These are phyloP conservation scores for Ogataea henricii DNA, from an alignment of 805 yeast species.

Conservation along the genomic window DNA sequence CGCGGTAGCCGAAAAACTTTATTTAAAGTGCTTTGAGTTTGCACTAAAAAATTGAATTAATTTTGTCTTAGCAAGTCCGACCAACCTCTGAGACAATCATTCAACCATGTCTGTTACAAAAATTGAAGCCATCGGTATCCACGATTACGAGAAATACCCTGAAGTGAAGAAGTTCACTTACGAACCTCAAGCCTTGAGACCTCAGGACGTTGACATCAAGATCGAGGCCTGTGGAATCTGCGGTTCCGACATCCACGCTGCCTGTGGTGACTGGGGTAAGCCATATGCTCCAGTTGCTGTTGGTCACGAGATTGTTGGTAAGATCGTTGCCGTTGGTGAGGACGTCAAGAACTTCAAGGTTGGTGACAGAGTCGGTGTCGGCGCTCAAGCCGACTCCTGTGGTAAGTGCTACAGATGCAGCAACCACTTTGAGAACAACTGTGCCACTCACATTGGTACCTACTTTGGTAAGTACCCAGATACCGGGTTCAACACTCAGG, in stretches of 20 bases:
- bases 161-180: constrained; percentile 29
- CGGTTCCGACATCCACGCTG: constrained; percentile 60
- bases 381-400: constrained; percentile 70
- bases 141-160: constrained; percentile 4
- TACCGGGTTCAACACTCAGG: constrained; percentile 44
- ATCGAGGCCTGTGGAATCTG: constrained; percentile 53
- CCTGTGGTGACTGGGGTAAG: constrained; percentile 49
- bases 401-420: constrained; percentile 61
- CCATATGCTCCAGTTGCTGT: constrained; percentile 39
- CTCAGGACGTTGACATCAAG: constrained; percentile 45
- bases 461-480: constrained; percentile 36
- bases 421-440: constrained; percentile 47
- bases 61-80: too few relatives aligned
- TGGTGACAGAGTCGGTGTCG: constrained; percentile 81
- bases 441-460: constrained; percentile 39
- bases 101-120: background rate
- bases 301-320: constrained; percentile 70
- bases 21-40: too few relatives aligned
- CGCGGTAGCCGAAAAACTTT: too few relatives aligned
- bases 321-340: constrained; percentile 58
- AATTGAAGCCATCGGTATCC: constrained; percentile 4
- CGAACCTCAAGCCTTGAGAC: constrained; percentile 41
- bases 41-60: background rate
- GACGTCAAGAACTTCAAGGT: constrained; percentile 51
- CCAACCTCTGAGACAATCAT: too few relatives aligned